Percentiles rank a stretch among this genome's conserved stretches.
Evolutionary conservation across 202 grass and related monocot genomes (phyloP).

Genomic region (Elaeis oleifera): DNA sequence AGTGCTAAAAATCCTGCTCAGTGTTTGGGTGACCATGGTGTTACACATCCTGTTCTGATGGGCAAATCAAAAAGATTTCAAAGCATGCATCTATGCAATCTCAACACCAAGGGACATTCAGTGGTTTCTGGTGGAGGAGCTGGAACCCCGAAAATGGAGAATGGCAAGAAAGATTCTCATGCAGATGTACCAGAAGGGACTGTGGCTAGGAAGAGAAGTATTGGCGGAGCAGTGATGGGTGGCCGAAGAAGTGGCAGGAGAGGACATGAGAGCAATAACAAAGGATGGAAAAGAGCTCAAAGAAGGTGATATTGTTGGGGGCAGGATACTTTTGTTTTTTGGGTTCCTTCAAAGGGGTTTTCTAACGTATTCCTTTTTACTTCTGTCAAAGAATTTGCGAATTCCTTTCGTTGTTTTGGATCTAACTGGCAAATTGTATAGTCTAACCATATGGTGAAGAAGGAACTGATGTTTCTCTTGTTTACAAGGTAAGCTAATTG

Average conservation of each 20-base stretch:
- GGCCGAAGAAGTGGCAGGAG: conserved; percentile 26
- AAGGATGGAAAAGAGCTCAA: background rate
- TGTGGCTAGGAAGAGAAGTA: conserved; percentile 36
- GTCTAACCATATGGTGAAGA: no score
- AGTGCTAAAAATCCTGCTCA: conserved; percentile 21
- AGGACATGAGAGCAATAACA: conserved; percentile 33
- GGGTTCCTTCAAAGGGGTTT: no score
- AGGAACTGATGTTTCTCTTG: no score
- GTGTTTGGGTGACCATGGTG: background rate
- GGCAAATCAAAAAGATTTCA: conserved; percentile 28
- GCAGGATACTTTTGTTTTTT: no score
- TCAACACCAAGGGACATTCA: background rate
- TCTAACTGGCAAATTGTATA: no score
- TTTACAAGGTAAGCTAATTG: no score
- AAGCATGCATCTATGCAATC: conserved; percentile 14
- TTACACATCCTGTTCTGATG: conserved; percentile 5
- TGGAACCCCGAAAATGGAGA: conserved; percentile 2
- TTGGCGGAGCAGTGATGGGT: conserved; percentile 41
- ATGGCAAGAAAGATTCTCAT: conserved; percentile 18
- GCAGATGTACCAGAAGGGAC: background rate
- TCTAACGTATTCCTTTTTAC: no score
- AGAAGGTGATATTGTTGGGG: no score
- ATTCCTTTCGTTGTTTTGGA: no score
- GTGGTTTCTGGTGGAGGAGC: background rate
- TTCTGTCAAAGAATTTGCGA: no score